Evolutionary conservation across 2,329 filamentous ascomycete genomes (phyloP).

Genomic region (Talaromyces atroroseus): DNA sequence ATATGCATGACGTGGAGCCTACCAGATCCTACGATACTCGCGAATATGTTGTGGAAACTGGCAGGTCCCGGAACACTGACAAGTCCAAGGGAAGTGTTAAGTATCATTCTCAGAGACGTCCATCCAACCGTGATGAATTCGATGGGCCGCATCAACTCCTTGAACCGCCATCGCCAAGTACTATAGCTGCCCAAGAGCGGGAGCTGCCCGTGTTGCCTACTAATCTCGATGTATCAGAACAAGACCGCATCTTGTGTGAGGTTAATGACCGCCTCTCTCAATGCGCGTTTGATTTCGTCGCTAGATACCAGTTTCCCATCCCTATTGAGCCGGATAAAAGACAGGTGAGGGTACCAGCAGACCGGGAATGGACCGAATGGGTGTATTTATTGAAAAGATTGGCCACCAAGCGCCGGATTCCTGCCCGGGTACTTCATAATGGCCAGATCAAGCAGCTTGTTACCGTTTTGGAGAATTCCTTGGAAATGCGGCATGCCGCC

Average conservation of each 20-base stretch:
- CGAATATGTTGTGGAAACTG: conserved; percentile 33
- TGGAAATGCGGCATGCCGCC: conserved; percentile 81
- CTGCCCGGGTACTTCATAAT: conserved; percentile 76
- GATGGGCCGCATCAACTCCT: conserved; percentile 81
- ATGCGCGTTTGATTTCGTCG: conserved; percentile 85
- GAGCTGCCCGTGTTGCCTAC: conserved; percentile 78
- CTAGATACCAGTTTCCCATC: conserved; percentile 86
- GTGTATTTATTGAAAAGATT: conserved; percentile 80
- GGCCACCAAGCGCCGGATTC: conserved; percentile 79
- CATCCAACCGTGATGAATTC: conserved; percentile 82
- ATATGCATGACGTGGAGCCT: conserved; percentile 29
- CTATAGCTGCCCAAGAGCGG: conserved; percentile 69
- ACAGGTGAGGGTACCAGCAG: conserved; percentile 65
- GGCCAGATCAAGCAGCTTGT: conserved; percentile 89
- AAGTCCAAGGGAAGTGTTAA: conserved; percentile 24
- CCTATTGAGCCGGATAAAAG: conserved; percentile 77
- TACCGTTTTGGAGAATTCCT: conserved; percentile 78
- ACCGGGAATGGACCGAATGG: conserved; percentile 89
- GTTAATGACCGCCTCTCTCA: conserved; percentile 81
- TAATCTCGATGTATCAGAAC: conserved; percentile 75
- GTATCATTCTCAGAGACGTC: conserved; percentile 55
- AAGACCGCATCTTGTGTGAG: conserved; percentile 71
- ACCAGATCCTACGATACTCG: conserved; percentile 27
- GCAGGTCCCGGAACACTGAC: conserved; percentile 27
- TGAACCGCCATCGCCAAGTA: conserved; percentile 63